Percentiles rank a stretch among this genome's conserved stretches.
Conservation (phyloP, 306 rosid genomes). For the Neltuma alba region DNA sequence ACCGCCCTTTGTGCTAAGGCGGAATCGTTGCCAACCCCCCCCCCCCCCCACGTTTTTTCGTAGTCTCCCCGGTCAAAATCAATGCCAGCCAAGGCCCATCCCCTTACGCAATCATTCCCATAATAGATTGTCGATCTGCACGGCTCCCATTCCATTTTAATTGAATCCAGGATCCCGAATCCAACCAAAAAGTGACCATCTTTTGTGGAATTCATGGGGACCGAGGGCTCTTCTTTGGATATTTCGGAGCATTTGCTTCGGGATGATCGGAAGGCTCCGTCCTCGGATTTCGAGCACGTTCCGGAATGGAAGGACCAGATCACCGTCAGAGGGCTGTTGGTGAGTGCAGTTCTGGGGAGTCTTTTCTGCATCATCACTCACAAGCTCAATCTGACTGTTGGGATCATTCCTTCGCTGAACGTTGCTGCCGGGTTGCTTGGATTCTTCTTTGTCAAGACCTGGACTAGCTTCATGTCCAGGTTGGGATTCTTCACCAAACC, state of each 20-base stretch:
- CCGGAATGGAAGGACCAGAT: constrained; percentile 96
- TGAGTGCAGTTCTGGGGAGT: constrained; percentile 72
- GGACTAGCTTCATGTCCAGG: constrained; percentile 68
- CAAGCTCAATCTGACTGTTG: constrained; percentile 89
- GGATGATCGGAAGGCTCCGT: constrained; percentile 30
- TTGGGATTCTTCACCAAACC: constrained; percentile 62
- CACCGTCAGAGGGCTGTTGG: constrained; percentile 81
- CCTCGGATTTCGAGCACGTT: constrained; percentile 39
- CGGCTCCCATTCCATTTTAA: not conserved
- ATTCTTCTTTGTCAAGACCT: constrained; percentile 82
- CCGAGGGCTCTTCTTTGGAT: constrained; percentile 54
- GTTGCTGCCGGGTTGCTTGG: constrained; percentile 92
- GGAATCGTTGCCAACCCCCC: not conserved
- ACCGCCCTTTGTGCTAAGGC: not conserved
- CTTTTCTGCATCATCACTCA: constrained; percentile 91
- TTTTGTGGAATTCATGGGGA: constrained; percentile 46
- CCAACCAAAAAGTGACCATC: not conserved
- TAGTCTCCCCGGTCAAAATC: not conserved
- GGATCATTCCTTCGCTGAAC: constrained; percentile 86
- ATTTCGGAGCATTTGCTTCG: constrained; percentile 62
- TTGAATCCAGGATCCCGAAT: not conserved
- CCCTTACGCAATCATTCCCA: not conserved
- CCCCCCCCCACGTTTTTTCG: not conserved
- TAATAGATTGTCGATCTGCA: not conserved
- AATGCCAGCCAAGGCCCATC: not conserved